A percentile compares a stretch with the other conserved stretches of the same genome.
phyloP scores from a whole-genome alignment of 352 stramenopile species.

The Globisporangium perplexum region DNA sequence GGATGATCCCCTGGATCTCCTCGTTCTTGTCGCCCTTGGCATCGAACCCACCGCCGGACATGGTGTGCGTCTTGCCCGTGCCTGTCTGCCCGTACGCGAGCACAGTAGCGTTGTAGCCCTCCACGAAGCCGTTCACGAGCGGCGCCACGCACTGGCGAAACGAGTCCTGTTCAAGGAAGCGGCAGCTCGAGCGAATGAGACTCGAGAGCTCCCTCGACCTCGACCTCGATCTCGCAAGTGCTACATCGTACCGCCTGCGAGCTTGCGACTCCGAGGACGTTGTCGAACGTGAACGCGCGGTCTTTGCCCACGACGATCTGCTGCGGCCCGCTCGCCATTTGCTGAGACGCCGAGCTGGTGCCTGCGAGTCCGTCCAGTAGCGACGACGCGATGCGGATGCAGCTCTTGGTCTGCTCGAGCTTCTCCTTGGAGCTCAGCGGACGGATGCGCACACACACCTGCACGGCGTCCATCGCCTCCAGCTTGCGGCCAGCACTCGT shows the following conservation, averaged over 20 bases:
- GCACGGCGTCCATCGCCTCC: constrained; percentile 51
- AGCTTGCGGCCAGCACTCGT: constrained; percentile 15
- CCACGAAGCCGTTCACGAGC: constrained; percentile 72
- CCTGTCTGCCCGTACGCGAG: constrained; percentile 85
- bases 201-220: background rate
- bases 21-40: constrained; percentile 48
- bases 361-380: constrained; percentile 30
- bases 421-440: constrained; percentile 61
- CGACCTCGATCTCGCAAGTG: no score
- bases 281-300: constrained; percentile 87
- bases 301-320: constrained; percentile 83
- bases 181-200: background rate
- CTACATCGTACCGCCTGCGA: constrained; percentile 40
- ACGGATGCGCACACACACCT: constrained; percentile 73
- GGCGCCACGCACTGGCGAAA: constrained; percentile 63
- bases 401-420: constrained; percentile 69
- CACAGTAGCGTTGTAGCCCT: constrained; percentile 82
- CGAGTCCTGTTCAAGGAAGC: constrained; percentile 33
- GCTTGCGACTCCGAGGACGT: constrained; percentile 71
- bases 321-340: constrained; percentile 21
- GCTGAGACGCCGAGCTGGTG: constrained; percentile 11
- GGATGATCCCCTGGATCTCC: constrained; percentile 79
- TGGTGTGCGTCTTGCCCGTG: constrained; percentile 95
- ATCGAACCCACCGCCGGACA: constrained; percentile 70
- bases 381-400: constrained; percentile 52